phyloP scores from a whole-genome alignment of 2,329 filamentous ascomycete genomes.

The Lachnellula arida region DNA sequence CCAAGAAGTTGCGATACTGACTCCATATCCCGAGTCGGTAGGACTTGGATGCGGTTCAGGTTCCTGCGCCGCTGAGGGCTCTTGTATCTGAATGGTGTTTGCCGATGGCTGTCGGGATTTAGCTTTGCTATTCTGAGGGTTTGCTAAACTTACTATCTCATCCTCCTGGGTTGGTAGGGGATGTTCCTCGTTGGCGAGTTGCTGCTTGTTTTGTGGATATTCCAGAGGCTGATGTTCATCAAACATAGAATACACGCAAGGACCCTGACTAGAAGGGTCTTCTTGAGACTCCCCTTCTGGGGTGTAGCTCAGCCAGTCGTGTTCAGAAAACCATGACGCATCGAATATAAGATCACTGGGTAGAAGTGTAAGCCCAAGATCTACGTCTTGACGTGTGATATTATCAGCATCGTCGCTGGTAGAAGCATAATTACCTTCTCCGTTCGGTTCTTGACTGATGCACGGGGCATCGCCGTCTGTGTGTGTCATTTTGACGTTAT shows the following conservation, averaged over 20 bases:
- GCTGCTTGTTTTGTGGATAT: not conserved
- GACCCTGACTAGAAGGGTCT: not conserved
- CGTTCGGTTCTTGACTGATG: not conserved
- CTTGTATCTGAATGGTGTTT: not conserved
- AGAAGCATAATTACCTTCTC: slow-evolving; percentile 29
- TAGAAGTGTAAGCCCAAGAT: slow-evolving; percentile 27
- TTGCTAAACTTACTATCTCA: not conserved
- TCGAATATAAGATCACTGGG: slow-evolving; percentile 12
- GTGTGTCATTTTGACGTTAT: not conserved
- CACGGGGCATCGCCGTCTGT: not conserved
- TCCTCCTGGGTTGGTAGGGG: not conserved
- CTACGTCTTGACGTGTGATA: slow-evolving; percentile 11
- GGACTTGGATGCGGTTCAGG: not conserved
- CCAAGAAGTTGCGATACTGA: not conserved
- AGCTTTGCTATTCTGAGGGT: not conserved
- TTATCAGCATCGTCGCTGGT: not conserved
- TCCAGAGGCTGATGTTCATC: not conserved
- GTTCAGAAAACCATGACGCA: slow-evolving; percentile 1
- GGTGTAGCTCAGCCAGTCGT: not conserved
- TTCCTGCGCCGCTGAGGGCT: not conserved
- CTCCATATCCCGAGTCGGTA: slow-evolving; percentile 4
- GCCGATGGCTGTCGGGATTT: not conserved
- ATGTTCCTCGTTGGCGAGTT: not conserved
- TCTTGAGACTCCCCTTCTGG: not conserved
- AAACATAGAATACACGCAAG: not conserved